A percentile compares a stretch with the other conserved stretches of the same genome.
Conservation (phyloP, 768 basidiomycete species). For the Rossbeevera mucosa region DNA sequence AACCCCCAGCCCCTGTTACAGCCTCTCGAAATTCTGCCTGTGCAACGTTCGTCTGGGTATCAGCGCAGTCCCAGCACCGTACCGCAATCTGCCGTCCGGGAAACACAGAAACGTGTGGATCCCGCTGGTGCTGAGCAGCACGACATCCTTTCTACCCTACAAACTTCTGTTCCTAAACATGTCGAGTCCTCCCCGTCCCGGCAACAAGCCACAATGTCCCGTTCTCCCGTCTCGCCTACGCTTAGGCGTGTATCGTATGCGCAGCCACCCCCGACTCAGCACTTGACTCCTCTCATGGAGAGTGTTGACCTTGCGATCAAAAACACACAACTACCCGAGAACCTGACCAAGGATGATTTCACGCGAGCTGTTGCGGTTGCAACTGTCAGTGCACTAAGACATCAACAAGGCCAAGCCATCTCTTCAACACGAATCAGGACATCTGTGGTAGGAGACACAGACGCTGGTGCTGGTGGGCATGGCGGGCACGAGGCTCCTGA, state of each 20-base stretch:
- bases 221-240: slow-evolving; percentile 39
- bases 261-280: slow-evolving; percentile 29
- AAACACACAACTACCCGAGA: slow-evolving; percentile 50
- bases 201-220: slow-evolving; percentile 16
- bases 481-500: slow-evolving; percentile 93
- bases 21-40: slow-evolving; percentile 51
- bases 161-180: slow-evolving; percentile 34
- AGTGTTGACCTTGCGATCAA: slow-evolving; percentile 77
- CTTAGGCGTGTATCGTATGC: slow-evolving; percentile 58
- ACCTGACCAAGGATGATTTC: slow-evolving; percentile 81
- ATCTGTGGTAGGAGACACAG: slow-evolving; percentile 36
- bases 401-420: slow-evolving; percentile 59
- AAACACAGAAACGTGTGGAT: slow-evolving; percentile 44
- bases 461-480: slow-evolving; percentile 52
- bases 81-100: slow-evolving; percentile 14
- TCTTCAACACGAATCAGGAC: slow-evolving; percentile 45
- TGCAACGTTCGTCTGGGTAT: slow-evolving; percentile 58
- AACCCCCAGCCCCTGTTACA: slow-evolving; percentile 86
- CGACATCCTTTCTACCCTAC: slow-evolving; percentile 34
- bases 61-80: slow-evolving; percentile 39
- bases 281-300: slow-evolving; percentile 65
- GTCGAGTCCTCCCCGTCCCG: slow-evolving; percentile 17
- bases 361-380: slow-evolving; percentile 92
- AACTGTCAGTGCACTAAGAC: slow-evolving; percentile 84
- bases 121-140: slow-evolving; percentile 31